Base-by-base conservation (phyloP, 495 filamentous ascomycete species). In the Aspergillus nanangensis region DNA sequence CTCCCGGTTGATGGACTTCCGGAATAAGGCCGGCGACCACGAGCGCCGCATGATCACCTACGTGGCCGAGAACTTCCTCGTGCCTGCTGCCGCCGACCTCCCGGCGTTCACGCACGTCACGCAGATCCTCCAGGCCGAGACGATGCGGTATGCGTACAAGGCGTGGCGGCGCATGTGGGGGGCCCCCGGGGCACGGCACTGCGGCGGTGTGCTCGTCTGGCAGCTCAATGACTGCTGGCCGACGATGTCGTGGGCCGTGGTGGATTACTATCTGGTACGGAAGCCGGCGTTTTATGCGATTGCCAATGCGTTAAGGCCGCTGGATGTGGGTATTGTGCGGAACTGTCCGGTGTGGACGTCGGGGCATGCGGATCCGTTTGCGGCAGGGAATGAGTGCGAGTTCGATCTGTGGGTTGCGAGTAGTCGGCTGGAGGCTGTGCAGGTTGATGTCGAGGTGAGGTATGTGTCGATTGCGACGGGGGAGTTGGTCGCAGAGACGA, bases 211-310 rank as follows among this genome's bases (percentile, higher is more conserved):
- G 15, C 47, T 50, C 14, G 47, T 44, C 47, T 50, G 47, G 47
- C 47, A 50, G 24, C 25, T 50, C 14, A 50, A 50, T 20, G 47
- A 50, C 41, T 44, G 40, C 11, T 50, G 47, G 47, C 47, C 47
- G n/a, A 44, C 40, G 14, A 44, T 38, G 18, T 50, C 47, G 15
- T 50, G 47, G 47, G 40, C 47, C 2, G 24, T 50, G 15, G 40
- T 50, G 9, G 47, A 50, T 36, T 44, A 50, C 15, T 44, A 44
- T 17, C 40, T 44, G 17, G 23, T 43, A 8, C 38, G 37, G 27
- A 50, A 50, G 40, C 47, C 47, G 13, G 47, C 40, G 11, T 50
- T 44, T 21, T 50, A 50, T 22, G 41, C 47, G 17, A 50, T 50
- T 23, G 11, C 33, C 18, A 19, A 41, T 9, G 47, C 47, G 11